Conservation (phyloP, 345 rosid species). For the Acer negundo region DNA sequence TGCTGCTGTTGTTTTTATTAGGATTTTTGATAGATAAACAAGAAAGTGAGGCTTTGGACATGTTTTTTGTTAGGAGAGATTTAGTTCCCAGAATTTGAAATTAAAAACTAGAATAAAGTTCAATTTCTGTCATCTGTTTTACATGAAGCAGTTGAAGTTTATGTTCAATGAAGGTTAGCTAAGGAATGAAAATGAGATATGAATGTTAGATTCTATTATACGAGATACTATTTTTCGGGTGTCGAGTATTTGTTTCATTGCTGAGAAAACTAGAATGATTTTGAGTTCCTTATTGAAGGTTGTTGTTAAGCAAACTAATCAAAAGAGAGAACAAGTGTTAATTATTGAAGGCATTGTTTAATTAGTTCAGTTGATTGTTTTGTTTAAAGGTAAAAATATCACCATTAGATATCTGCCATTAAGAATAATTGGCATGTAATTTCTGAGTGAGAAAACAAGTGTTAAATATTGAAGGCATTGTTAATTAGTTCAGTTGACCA, state of each 20-base stretch:
- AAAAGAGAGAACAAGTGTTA: neutral
- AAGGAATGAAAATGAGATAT: neutral
- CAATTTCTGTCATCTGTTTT: neutral
- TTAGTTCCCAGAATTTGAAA: too few species aligned
- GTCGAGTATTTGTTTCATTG: neutral
- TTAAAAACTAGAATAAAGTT: neutral
- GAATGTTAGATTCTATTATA: neutral
- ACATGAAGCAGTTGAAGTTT: neutral
- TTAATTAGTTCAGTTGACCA: neutral
- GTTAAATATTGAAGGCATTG: neutral
- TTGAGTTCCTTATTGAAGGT: neutral
- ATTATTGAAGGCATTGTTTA: neutral
- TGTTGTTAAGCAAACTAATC: neutral
- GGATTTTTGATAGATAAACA: neutral
- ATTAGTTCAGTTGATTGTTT: neutral
- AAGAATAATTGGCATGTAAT: neutral
- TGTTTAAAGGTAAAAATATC: neutral
- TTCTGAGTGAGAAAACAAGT: neutral
- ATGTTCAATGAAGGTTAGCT: neutral
- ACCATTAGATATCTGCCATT: neutral
- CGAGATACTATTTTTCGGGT: too few species aligned
- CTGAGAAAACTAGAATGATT: neutral
- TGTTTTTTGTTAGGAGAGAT: neutral
- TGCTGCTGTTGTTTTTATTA: neutral
- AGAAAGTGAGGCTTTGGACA: neutral